Percentiles rank a stretch among this genome's conserved stretches.
phyloP scores from a whole-genome alignment of 352 stramenopile genomes.

The Stephanocyclus meneghinianus region DNA sequence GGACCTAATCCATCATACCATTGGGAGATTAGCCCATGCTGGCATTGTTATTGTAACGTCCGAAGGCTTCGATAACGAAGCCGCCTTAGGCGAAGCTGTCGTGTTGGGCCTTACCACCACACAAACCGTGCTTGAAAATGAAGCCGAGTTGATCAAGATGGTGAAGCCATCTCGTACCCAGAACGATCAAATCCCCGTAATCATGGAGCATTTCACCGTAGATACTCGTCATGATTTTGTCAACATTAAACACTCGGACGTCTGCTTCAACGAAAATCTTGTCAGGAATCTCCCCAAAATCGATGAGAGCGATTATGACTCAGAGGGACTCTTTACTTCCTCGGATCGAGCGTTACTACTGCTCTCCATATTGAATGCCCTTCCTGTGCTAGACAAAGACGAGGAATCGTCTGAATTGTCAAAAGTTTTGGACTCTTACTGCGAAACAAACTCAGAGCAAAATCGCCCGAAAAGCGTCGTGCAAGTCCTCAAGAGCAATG shows the following conservation, averaged over 20 bases:
- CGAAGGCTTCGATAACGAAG: constrained; percentile 26
- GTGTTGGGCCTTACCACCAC: constrained; percentile 58
- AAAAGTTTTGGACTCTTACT: constrained; percentile 13
- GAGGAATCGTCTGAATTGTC: constrained; percentile 37
- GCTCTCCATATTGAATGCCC: constrained; percentile 36
- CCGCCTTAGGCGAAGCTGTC: constrained; percentile 5
- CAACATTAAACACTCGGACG: constrained; percentile 25
- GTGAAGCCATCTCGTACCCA: constrained; percentile 46
- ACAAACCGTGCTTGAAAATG: constrained; percentile 53
- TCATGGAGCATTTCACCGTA: constrained; percentile 62
- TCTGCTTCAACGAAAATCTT: constrained; percentile 14
- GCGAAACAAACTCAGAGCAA: neutral
- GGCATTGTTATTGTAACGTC: constrained; percentile 45
- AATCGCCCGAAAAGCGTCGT: constrained; percentile 21
- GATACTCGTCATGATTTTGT: constrained; percentile 50
- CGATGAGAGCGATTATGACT: constrained; percentile 39
- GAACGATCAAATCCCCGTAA: constrained; percentile 27
- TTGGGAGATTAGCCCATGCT: constrained; percentile 38
- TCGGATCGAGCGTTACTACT: constrained; percentile 47
- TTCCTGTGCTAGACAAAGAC: constrained; percentile 32
- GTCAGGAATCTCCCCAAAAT: constrained; percentile 6
- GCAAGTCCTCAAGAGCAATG: constrained; percentile 53
- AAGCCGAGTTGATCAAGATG: constrained; percentile 58
- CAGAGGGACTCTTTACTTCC: constrained; percentile 46
- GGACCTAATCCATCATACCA: constrained; percentile 45